Percentiles rank a stretch among this genome's conserved stretches.
These are phyloP conservation scores for Dryas octopetala DNA, from an alignment of 306 rosid species.

Conservation along the genomic window DNA sequence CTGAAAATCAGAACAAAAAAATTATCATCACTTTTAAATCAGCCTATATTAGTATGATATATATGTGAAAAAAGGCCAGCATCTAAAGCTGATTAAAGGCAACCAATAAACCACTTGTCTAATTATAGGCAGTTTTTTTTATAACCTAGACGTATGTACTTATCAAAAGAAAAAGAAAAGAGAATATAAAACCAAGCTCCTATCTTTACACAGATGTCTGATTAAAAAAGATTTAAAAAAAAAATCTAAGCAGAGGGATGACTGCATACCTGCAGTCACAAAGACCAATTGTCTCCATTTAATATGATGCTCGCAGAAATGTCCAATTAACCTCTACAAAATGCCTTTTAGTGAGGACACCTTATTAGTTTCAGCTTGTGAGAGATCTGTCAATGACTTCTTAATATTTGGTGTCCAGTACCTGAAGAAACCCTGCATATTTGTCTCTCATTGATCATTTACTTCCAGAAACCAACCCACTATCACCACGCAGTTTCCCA, in stretches of 20 bases:
- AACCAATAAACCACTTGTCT: not conserved
- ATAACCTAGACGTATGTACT: not conserved
- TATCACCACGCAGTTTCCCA: slow-evolving; percentile 8
- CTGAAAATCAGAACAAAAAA: not conserved
- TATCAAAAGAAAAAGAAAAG: not conserved
- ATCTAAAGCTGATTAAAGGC: too few species aligned
- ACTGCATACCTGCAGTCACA: slow-evolving; percentile 70
- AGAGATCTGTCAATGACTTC: too few species aligned
- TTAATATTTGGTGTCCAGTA: too few species aligned
- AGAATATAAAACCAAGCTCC: not conserved
- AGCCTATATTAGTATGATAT: too few species aligned
- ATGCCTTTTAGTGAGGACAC: slow-evolving; percentile 73
- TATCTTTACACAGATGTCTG: not conserved
- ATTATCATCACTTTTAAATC: not conserved
- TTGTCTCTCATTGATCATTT: slow-evolving; percentile 35
- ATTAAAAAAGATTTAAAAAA: not conserved
- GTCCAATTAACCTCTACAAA: slow-evolving; percentile 72
- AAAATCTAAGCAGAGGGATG: not conserved
- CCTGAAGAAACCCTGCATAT: too few species aligned
- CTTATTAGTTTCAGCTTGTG: too few species aligned
- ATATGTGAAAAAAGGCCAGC: too few species aligned
- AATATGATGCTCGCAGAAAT: slow-evolving; percentile 69
- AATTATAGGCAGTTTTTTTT: not conserved
- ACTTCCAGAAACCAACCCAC: slow-evolving; percentile 33
- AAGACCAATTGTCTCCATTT: slow-evolving; percentile 85